Conservation (phyloP, 495 filamentous ascomycete genomes). For the Podospora anserina region DNA sequence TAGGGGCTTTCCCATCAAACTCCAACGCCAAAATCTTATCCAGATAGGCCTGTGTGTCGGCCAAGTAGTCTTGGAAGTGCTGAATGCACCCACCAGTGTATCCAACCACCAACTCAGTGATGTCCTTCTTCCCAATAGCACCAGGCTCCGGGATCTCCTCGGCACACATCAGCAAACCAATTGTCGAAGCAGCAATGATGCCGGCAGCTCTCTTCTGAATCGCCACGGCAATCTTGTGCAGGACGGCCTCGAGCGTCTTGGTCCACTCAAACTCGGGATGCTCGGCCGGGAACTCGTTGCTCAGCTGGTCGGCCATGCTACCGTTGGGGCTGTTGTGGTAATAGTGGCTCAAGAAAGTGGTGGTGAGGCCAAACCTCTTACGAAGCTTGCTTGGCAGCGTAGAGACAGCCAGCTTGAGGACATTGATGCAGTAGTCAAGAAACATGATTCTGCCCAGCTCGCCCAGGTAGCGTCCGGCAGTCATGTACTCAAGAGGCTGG, state of each 20-base stretch:
- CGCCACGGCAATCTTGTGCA: constrained; percentile 59
- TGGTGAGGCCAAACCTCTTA: constrained; percentile 64
- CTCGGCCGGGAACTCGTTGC: constrained; percentile 51
- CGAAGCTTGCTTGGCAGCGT: constrained; percentile 59
- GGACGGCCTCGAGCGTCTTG: constrained; percentile 48
- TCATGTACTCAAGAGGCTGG: constrained; percentile 88
- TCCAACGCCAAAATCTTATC: constrained; percentile 60
- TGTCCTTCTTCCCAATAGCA: background rate
- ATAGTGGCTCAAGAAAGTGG: constrained; percentile 66
- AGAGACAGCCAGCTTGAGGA: constrained; percentile 33
- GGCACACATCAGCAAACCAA: constrained; percentile 64
- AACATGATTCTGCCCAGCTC: constrained; percentile 74
- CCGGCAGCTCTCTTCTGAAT: constrained; percentile 68
- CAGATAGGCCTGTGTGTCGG: constrained; percentile 64
- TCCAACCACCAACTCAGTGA: constrained; percentile 62
- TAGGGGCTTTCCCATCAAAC: constrained; percentile 50
- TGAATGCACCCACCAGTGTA: constrained; percentile 78
- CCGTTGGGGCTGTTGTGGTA: constrained; percentile 50
- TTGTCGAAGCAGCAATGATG: constrained; percentile 66
- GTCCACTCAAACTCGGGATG: constrained; percentile 58
- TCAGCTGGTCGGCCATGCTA: constrained; percentile 50
- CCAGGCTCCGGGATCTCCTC: constrained; percentile 53
- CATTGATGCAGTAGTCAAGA: constrained; percentile 59
- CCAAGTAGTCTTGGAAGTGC: constrained; percentile 69
- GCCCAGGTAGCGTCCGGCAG: constrained; percentile 75